Percentiles rank a stretch among this genome's conserved stretches.
These are phyloP conservation scores for Hymenoscyphus repandus DNA, from an alignment of 2,329 filamentous ascomycete genomes.

Conservation along the genomic window DNA sequence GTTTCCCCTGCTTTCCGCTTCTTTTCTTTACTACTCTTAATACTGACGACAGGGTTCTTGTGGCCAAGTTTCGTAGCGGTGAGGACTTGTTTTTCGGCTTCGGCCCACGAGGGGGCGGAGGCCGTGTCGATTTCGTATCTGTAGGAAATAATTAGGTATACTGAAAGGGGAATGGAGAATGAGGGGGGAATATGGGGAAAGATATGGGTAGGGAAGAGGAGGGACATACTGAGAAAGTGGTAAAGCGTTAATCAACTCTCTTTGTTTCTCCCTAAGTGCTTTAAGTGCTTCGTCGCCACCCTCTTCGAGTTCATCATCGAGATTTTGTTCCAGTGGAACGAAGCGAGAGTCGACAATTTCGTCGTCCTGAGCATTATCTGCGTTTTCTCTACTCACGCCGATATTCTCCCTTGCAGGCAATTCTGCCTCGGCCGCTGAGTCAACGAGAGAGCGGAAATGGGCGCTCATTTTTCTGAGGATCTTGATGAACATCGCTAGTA, in stretches of 20 bases:
- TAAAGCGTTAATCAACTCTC: conserved; percentile 82
- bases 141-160: too few species aligned
- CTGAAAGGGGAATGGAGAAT: conserved; percentile 21
- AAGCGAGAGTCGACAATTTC: conserved; percentile 62
- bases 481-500: conserved; percentile 97
- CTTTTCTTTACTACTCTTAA: conserved; percentile 65
- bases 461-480: conserved; percentile 81
- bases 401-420: conserved; percentile 54
- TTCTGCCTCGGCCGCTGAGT: conserved; percentile 64
- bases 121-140: conserved; percentile 63
- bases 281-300: conserved; percentile 71
- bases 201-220: not conserved
- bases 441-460: conserved; percentile 70
- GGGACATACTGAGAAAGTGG: conserved; percentile 74
- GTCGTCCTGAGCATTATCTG: conserved; percentile 62
- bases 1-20: conserved; percentile 67
- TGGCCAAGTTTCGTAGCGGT: conserved; percentile 50
- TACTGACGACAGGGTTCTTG: conserved; percentile 64
- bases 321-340: conserved; percentile 61
- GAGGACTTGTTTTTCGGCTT: conserved; percentile 70
- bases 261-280: conserved; percentile 72
- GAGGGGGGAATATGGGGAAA: not conserved
- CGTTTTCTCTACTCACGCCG: conserved; percentile 54
- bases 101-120: conserved; percentile 53
- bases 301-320: conserved; percentile 81